Conservation (phyloP, 345 rosid genomes). For the Dipteronia dyeriana region DNA sequence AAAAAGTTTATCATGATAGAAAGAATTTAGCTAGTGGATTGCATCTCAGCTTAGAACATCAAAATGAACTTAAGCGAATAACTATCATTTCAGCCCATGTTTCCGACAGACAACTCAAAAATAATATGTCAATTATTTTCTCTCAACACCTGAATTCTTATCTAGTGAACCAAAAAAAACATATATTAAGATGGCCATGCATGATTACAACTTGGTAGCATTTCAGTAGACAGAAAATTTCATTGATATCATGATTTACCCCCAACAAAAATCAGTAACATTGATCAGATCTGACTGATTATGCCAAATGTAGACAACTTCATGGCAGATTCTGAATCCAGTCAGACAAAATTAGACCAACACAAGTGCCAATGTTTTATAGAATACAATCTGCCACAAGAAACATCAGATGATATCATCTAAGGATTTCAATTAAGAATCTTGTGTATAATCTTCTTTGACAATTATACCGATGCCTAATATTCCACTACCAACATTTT, state of each 20-base stretch:
- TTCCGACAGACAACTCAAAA: too few species aligned
- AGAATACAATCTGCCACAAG: not conserved
- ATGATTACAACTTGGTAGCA: not conserved
- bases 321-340: not conserved
- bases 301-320: not conserved
- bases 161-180: too few species aligned
- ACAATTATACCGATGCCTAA: not conserved
- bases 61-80: not conserved
- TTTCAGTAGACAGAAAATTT: not conserved
- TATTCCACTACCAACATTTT: too few species aligned
- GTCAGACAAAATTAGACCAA: not conserved
- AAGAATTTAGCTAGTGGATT: not conserved
- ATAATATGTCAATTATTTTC: too few species aligned
- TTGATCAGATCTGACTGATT: not conserved
- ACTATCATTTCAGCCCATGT: too few species aligned
- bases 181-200: not conserved
- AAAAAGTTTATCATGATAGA: not conserved
- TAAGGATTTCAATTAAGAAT: not conserved
- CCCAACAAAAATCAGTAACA: not conserved
- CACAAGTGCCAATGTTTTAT: not conserved
- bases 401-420: not conserved
- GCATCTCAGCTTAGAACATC: not conserved
- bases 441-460: not conserved
- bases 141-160: too few species aligned
- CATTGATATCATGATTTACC: not conserved